phyloP scores from a whole-genome alignment of 768 basidiomycete genomes.

The Calocera cornea region DNA sequence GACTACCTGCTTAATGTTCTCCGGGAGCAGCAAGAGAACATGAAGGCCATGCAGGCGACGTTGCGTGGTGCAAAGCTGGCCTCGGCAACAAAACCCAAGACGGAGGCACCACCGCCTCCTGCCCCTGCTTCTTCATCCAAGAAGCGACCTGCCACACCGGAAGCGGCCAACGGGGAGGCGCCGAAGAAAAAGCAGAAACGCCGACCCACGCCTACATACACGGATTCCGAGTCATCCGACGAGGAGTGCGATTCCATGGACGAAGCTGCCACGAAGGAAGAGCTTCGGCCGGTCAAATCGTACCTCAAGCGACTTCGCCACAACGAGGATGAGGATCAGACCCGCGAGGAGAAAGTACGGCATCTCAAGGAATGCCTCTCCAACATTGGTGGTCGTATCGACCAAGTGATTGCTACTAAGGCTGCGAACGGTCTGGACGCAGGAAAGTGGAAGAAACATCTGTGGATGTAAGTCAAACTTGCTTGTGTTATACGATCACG shows the following conservation, averaged over 20 bases:
- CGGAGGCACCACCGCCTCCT: slow-evolving; percentile 15
- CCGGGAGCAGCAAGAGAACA: slow-evolving; percentile 79
- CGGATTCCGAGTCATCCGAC: slow-evolving; percentile 81
- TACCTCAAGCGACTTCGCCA: slow-evolving; percentile 31
- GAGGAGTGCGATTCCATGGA: slow-evolving; percentile 94
- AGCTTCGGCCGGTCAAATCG: slow-evolving; percentile 90
- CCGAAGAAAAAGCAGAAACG: slow-evolving; percentile 60
- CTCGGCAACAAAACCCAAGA: slow-evolving; percentile 51
- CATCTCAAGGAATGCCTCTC: slow-evolving; percentile 91
- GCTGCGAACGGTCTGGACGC: slow-evolving; percentile 66
- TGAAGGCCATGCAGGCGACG: slow-evolving; percentile 75
- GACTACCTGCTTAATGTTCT: slow-evolving; percentile 81
- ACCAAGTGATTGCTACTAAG: slow-evolving; percentile 62
- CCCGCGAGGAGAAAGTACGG: slow-evolving; percentile 88
- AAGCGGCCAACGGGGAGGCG: slow-evolving; percentile 16
- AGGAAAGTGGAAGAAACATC: slow-evolving; percentile 78
- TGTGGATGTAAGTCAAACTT: slow-evolving; percentile 74
- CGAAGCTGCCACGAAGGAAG: slow-evolving; percentile 82
- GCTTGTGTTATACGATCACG: not conserved
- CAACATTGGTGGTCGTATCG: slow-evolving; percentile 86
- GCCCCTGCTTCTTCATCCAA: slow-evolving; percentile 44
- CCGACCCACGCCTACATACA: slow-evolving; percentile 91
- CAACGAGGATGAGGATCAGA: slow-evolving; percentile 34
- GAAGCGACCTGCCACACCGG: slow-evolving; percentile 59
- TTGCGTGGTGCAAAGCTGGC: slow-evolving; percentile 25